phyloP scores from a whole-genome alignment of 805 yeast genomes.

The Wilhelminamyces savonicus region DNA sequence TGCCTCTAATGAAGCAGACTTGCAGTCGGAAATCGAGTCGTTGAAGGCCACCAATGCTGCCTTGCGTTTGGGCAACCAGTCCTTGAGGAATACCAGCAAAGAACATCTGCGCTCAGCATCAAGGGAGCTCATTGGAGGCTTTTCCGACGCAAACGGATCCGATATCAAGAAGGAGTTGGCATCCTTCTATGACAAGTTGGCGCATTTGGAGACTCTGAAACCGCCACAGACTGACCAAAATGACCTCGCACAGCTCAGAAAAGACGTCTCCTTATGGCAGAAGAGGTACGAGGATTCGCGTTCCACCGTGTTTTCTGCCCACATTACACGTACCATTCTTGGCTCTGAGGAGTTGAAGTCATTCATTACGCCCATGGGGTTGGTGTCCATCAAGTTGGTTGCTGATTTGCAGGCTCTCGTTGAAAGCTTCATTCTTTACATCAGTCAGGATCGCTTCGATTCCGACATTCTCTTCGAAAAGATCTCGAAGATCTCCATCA shows the following conservation, averaged over 20 bases:
- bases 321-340: constrained; percentile 12
- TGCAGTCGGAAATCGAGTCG: constrained; percentile 25
- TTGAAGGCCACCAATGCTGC: constrained; percentile 26
- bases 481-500: constrained; percentile 43
- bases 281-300: constrained; percentile 44
- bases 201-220: constrained; percentile 13
- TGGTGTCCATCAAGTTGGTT: constrained; percentile 40
- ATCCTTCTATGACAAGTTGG: constrained; percentile 21
- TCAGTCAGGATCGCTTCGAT: constrained; percentile 20
- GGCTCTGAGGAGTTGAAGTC: constrained; percentile 19
- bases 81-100: constrained; percentile 20
- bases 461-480: constrained; percentile 43
- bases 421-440: constrained; percentile 36
- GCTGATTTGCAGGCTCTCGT: constrained; percentile 42
- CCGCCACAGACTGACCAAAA: constrained; percentile 7
- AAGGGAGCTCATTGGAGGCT: too few relatives aligned
- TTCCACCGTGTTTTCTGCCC: constrained; percentile 18
- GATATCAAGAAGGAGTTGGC: constrained; percentile 14
- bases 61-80: constrained; percentile 32
- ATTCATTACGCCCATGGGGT: constrained; percentile 34
- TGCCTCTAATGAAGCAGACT: too few relatives aligned
- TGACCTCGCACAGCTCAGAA: constrained; percentile 12
- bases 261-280: constrained; percentile 44
- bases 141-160: neutral
- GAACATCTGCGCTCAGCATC: constrained; percentile 3